phyloP scores from a whole-genome alignment of 306 rosid species.

The Abrus pulchellus region DNA sequence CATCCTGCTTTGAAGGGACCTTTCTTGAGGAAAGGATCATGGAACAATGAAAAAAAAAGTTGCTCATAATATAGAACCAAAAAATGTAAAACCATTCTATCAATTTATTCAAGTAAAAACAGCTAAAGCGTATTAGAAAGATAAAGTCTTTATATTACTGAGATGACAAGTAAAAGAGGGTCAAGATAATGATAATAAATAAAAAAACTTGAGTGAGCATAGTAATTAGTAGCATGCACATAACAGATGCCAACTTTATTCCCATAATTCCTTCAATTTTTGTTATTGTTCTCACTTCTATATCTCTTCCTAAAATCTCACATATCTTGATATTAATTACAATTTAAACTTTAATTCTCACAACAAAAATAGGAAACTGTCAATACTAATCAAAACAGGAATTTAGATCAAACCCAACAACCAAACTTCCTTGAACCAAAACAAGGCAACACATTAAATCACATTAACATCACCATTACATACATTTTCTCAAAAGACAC shows the following conservation, averaged over 20 bases:
- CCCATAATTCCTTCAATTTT: background rate
- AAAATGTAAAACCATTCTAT: background rate
- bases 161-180: constrained; percentile 18
- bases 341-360: constrained; percentile 11
- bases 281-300: background rate
- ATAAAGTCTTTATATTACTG: constrained; percentile 7
- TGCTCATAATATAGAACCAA: constrained; percentile 38
- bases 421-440: constrained; percentile 16
- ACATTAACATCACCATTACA: constrained; percentile 32
- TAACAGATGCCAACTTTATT: background rate
- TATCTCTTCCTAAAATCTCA: too few species aligned
- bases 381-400: constrained; percentile 30
- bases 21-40: constrained; percentile 48
- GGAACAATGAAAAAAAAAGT: constrained; percentile 25
- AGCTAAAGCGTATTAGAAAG: background rate
- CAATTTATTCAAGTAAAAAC: constrained; percentile 18
- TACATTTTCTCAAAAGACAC: constrained; percentile 32
- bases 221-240: background rate
- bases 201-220: background rate
- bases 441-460: constrained; percentile 16
- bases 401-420: constrained; percentile 20
- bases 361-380: constrained; percentile 26
- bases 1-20: constrained; percentile 80
- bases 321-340: constrained; percentile 3
- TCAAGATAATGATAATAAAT: constrained; percentile 10